Conservation (phyloP, 805 yeast genomes). For the Cyberlindnera japonica region DNA sequence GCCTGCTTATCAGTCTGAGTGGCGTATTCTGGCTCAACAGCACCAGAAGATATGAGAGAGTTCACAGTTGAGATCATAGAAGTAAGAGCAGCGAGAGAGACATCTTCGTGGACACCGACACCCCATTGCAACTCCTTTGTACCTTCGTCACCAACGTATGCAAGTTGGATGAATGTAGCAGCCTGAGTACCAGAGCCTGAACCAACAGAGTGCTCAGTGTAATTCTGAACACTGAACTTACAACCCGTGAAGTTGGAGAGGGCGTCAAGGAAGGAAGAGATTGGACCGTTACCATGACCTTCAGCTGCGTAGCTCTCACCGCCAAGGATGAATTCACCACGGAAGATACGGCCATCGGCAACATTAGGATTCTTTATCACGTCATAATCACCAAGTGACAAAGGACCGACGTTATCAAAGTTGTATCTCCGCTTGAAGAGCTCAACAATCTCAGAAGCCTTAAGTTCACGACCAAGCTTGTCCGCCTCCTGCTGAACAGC, state of each 20-base stretch:
- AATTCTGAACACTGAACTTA: conserved; percentile 59
- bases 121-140: conserved; percentile 65
- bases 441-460: conserved; percentile 57
- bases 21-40: conserved; percentile 18
- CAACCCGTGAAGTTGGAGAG: conserved; percentile 48
- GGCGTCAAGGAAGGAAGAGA: conserved; percentile 69
- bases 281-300: conserved; percentile 78
- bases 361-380: conserved; percentile 31
- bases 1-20: conserved; percentile 12
- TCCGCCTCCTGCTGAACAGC: conserved; percentile 66
- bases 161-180: conserved; percentile 65
- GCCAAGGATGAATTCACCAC: conserved; percentile 37
- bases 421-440: conserved; percentile 57
- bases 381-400: conserved; percentile 41
- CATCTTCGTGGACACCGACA: conserved; percentile 88
- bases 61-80: conserved; percentile 66
- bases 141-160: conserved; percentile 42
- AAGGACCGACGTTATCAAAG: conserved; percentile 35
- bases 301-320: conserved; percentile 31
- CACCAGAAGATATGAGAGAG: conserved; percentile 26
- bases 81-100: conserved; percentile 76
- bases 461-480: conserved; percentile 62
- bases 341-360: conserved; percentile 40
- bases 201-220: conserved; percentile 72
- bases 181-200: conserved; percentile 69